Base-by-base conservation (phyloP, 768 basidiomycete species). In the Trametes gibbosa region DNA sequence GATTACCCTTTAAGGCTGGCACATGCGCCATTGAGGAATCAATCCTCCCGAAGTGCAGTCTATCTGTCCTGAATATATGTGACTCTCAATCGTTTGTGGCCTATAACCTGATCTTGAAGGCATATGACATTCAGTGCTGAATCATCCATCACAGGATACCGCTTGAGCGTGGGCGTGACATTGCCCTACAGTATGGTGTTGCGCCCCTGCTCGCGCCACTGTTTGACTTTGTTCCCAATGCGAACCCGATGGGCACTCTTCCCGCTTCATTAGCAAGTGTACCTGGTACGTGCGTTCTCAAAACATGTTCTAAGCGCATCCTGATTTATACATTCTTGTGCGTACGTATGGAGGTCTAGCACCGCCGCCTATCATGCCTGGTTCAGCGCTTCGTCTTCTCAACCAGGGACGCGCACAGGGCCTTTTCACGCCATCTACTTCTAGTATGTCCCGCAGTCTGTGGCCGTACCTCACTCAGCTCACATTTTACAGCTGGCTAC, bases 151-250 rank as follows among this genome's bases (percentile, higher is more conserved):
- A 32, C 63, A 98, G 95, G 96, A 96, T 99, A 66, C 97, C 97
- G 1, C 87, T 98, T 40, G 92, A 95, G 66, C 83, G 93, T 56
- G 95, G 95, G 39, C 87, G 92, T 56, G 95, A 98, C 66, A 87
- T 99, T 47, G 95, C 97, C 2, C 73, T 84, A 16, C 93, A 93
- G 67, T 98, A 91, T 74, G 94, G 93, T 56, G 95, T 99, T 42
- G 87, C 90, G 32, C 86, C 88, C 46, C 80, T 97, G 52, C 82
- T 99, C 57, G 80, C 86, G 1, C 94, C 95, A 1, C 80, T 99
- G 60, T 96, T 99, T 74, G 95, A 98, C 73, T 95, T 94, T 69
- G 86, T 89, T 17, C 95, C 94, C 2, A 84, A 82, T 65, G 81
- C 89, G 49, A 81, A 82, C 64, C 83, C 88, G 19, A 77, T 93